Conservation (phyloP, 208 protist genomes). For the Leishmania braziliensis region DNA sequence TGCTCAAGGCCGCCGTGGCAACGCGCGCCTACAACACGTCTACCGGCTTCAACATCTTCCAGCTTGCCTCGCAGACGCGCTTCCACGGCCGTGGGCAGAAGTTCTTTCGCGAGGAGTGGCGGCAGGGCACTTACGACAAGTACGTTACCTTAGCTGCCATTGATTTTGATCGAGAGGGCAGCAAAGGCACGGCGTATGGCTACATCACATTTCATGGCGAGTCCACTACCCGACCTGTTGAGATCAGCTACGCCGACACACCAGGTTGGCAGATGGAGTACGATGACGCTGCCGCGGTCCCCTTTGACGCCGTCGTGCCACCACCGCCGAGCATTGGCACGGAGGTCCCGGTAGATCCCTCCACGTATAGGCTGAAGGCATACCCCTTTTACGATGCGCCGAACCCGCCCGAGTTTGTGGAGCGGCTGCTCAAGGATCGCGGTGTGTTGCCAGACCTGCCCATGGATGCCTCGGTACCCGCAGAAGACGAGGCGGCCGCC, state of each 20-base stretch:
- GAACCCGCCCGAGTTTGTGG: slow-evolving; percentile 87
- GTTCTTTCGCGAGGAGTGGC: slow-evolving; percentile 88
- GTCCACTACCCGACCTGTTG: slow-evolving; percentile 71
- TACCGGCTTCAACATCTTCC: slow-evolving; percentile 87
- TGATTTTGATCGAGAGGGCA: slow-evolving; percentile 78
- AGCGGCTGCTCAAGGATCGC: slow-evolving; percentile 84
- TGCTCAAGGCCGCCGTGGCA: slow-evolving; percentile 78
- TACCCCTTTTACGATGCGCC: slow-evolving; percentile 91
- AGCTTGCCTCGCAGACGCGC: slow-evolving; percentile 70
- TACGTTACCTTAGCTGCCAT: slow-evolving; percentile 83
- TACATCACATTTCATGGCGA: slow-evolving; percentile 92
- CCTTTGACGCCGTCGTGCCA: slow-evolving; percentile 67
- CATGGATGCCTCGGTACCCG: slow-evolving; percentile 43
- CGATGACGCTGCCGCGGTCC: slow-evolving; percentile 49
- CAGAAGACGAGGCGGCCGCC: slow-evolving; percentile 18
- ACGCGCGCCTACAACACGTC: slow-evolving; percentile 82
- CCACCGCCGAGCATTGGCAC: slow-evolving; percentile 87
- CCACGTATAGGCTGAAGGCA: slow-evolving; percentile 68
- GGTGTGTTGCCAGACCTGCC: slow-evolving; percentile 83
- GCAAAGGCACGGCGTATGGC: slow-evolving; percentile 79
- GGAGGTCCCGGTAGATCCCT: slow-evolving; percentile 79
- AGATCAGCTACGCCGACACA: slow-evolving; percentile 72
- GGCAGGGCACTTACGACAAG: slow-evolving; percentile 90
- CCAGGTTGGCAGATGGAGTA: slow-evolving; percentile 84
- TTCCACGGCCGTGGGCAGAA: slow-evolving; percentile 77